Evolutionary conservation across 164 flowering plant genomes (phyloP), one percentile per base, ranked within the genome.

Genomic region (Piper betle): DNA sequence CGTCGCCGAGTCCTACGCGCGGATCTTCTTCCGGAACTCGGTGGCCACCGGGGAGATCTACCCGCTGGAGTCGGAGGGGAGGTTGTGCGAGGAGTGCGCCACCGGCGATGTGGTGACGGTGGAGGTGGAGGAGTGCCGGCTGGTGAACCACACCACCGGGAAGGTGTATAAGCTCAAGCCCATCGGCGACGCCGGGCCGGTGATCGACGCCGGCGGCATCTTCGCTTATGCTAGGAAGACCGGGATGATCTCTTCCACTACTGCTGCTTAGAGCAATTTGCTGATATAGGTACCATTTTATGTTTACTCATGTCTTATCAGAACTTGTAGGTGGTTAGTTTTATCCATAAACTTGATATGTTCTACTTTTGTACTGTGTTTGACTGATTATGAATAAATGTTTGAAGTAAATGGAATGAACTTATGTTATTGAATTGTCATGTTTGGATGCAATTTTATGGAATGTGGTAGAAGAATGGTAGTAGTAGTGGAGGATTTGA

Each of bases 171-270:
- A 54, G 63, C 59, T 93, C 87, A 93, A 86, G 82, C 87, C 96
- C 0, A 88, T 93, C 64, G 99, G 99, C 1, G 99, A 90, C 73
- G 96, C 91, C 0, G 99, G 99, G 9, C 99, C 97, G 3, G 97
- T 93, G 13, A 85, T 90, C 65, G 92, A 88, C 53, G 94, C 97
- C 48, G 99, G 99, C 15, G 99, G 97, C 43, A 93, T 93, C 68
- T 93, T 93, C 15, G 97, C 97, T 4, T 93, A 88, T 65, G 99
- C 97, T 0, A 73, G 99, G 73, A 80, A 81, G 62, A 67, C 97
- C 15, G 97, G 99, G 38, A 90, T 93, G 99, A 93, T 90, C 52
- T 83, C 96, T 1, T 57, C 80, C 5, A 54, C 19, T 15, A n/a
- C 39, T 5, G 37, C 41, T 52, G 37, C 60, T 46, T 57, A 37